Evolutionary conservation across 495 filamentous ascomycete genomes (phyloP).

Genomic region (Friedmanniomyces simplex): DNA sequence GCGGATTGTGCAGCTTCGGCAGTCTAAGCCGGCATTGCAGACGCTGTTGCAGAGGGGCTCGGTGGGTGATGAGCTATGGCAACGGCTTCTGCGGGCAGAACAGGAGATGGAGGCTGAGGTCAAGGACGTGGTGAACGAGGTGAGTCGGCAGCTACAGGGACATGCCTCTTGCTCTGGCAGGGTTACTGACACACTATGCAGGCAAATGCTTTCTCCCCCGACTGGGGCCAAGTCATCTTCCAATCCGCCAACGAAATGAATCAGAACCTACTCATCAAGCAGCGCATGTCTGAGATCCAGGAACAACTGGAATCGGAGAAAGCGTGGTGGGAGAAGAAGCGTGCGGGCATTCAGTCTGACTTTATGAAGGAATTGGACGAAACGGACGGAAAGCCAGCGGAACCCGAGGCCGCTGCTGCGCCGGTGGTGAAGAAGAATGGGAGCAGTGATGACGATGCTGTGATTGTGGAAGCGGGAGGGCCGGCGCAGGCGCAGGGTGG

Average conservation of each 20-base stretch:
- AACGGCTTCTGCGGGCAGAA: slow-evolving; percentile 80
- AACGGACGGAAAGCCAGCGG: not conserved
- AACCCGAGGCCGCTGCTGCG: slow-evolving; percentile 1
- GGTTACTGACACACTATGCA: slow-evolving; percentile 18
- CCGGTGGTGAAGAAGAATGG: slow-evolving; percentile 18
- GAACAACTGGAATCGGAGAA: slow-evolving; percentile 58
- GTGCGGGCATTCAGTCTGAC: slow-evolving; percentile 57
- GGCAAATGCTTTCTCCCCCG: slow-evolving; percentile 78
- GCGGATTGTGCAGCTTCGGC: slow-evolving; percentile 74
- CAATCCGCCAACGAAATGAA: slow-evolving; percentile 84
- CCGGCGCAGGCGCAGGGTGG: slow-evolving; percentile 36
- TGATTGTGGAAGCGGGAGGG: slow-evolving; percentile 66
- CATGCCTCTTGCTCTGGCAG: not conserved
- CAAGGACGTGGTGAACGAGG: slow-evolving; percentile 86
- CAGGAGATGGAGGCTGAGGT: slow-evolving; percentile 97
- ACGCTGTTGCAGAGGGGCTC: slow-evolving; percentile 77
- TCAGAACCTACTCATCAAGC: slow-evolving; percentile 52
- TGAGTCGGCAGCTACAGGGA: slow-evolving; percentile 26
- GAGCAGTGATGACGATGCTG: slow-evolving; percentile 72
- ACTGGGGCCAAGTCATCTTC: slow-evolving; percentile 92
- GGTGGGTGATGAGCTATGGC: slow-evolving; percentile 94
- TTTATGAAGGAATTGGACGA: slow-evolving; percentile 77
- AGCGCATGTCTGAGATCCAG: slow-evolving; percentile 54
- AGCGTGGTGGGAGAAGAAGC: slow-evolving; percentile 84
- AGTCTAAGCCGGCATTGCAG: slow-evolving; percentile 73